A percentile compares a stretch with the other conserved stretches of the same genome.
phyloP scores from a whole-genome alignment of 306 rosid genomes.

The Fragaria vesca region DNA sequence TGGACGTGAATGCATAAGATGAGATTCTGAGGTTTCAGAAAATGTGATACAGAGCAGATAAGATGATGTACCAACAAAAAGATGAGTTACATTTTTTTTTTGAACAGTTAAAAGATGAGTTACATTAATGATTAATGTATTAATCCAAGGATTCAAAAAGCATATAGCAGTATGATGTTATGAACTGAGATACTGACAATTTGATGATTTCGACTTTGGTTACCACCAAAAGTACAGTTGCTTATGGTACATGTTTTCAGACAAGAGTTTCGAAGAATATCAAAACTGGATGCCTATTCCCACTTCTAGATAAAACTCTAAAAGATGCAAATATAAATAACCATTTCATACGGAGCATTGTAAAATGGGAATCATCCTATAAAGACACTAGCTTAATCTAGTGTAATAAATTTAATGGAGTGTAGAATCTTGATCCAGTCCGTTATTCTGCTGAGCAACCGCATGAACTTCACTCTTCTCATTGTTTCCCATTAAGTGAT shows the following conservation, averaged over 20 bases:
- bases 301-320: conserved; percentile 7
- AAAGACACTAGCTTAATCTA: neutral
- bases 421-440: conserved; percentile 33
- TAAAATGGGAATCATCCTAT: neutral
- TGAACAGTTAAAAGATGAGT: neutral
- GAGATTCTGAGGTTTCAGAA: neutral
- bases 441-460: conserved; percentile 24
- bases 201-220: neutral
- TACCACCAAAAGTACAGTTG: neutral
- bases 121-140: too few species aligned
- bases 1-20: neutral
- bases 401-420: neutral
- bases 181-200: neutral
- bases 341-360: neutral
- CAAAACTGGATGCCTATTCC: neutral
- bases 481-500: conserved; percentile 66
- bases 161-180: neutral
- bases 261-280: neutral
- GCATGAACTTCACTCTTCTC: conserved; percentile 22
- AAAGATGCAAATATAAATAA: neutral
- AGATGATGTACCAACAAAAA: neutral
- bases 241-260: neutral
- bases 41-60: neutral
- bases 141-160: neutral
- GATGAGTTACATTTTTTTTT: too few species aligned